Percentiles rank a stretch among this genome's conserved stretches.
phyloP scores from a whole-genome alignment of 352 stramenopile genomes.

The Plasmopara viticola region DNA sequence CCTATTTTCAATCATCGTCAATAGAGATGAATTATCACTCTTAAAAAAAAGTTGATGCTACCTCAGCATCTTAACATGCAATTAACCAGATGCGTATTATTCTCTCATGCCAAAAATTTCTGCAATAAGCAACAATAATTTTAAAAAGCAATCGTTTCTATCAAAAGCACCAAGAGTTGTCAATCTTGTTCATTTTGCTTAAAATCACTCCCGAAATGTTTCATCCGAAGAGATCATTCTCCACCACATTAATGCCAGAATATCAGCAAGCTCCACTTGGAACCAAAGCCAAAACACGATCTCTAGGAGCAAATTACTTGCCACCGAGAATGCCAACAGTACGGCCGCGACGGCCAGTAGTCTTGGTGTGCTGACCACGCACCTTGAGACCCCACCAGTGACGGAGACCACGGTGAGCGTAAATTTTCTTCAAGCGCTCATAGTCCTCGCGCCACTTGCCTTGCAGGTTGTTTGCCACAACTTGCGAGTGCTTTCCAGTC shows the following conservation, averaged over 20 bases:
- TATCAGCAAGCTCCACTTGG: constrained; percentile 51
- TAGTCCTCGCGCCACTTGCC: constrained; percentile 99
- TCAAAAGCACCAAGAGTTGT: constrained; percentile 36
- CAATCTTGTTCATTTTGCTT: constrained; percentile 35
- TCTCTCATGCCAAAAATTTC: background rate
- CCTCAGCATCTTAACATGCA: background rate
- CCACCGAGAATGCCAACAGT: constrained; percentile 77
- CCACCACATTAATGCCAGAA: constrained; percentile 56
- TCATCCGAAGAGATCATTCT: constrained; percentile 15
- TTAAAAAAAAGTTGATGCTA: too few relatives aligned
- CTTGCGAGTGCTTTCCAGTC: constrained; percentile 98
- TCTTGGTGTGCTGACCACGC: constrained; percentile 99
- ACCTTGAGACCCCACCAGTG: constrained; percentile 99
- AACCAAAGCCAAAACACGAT: constrained; percentile 27
- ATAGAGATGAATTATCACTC: too few relatives aligned
- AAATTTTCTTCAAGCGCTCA: constrained; percentile 99
- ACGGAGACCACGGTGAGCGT: constrained; percentile 98
- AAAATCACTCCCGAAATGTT: constrained; percentile 16
- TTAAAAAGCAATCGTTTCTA: constrained; percentile 9
- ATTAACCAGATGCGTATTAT: background rate
- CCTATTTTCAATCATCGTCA: too few relatives aligned
- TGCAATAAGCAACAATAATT: constrained; percentile 9
- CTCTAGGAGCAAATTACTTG: constrained; percentile 59
- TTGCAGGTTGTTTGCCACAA: constrained; percentile 98
- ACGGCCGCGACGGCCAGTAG: constrained; percentile 92